Percentiles rank a stretch among this genome's conserved stretches.
Conservation (phyloP, 768 basidiomycete species). For the Amanita inopinata region DNA sequence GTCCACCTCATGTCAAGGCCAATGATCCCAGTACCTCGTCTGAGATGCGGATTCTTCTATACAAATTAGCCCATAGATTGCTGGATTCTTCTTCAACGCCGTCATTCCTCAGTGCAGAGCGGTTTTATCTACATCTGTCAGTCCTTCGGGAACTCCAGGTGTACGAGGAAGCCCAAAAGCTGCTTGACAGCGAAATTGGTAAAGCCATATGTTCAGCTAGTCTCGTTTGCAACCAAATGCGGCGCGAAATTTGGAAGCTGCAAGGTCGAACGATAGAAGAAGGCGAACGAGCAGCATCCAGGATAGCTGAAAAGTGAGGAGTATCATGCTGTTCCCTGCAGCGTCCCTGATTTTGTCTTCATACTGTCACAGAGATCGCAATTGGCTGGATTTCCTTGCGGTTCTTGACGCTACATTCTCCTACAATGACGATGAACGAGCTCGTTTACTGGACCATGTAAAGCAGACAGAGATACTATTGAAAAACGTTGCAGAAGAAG, state of each 20-base stretch:
- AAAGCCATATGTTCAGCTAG: constrained; percentile 59
- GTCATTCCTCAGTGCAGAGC: constrained; percentile 58
- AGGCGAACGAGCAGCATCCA: constrained; percentile 45
- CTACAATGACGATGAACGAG: constrained; percentile 27
- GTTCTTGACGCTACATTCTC: constrained; percentile 61
- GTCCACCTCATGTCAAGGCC: constrained; percentile 37
- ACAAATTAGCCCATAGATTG: constrained; percentile 70
- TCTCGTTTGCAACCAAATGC: constrained; percentile 64
- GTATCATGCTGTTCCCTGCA: too few species aligned
- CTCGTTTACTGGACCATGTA: constrained; percentile 28
- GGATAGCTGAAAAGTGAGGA: constrained; percentile 55
- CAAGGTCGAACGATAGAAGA: constrained; percentile 54
- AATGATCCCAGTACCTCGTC: constrained; percentile 54
- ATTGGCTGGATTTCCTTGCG: constrained; percentile 79
- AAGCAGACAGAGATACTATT: constrained; percentile 43
- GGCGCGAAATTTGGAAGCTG: constrained; percentile 58
- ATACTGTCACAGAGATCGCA: constrained; percentile 49
- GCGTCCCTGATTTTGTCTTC: background rate
- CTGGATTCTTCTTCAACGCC: constrained; percentile 54
- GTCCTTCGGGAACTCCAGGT: constrained; percentile 62
- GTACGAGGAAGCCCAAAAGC: constrained; percentile 58
- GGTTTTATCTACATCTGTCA: constrained; percentile 66
- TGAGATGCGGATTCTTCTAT: constrained; percentile 56
- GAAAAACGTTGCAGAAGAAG: constrained; percentile 43
- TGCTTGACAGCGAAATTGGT: constrained; percentile 63